These are phyloP conservation scores for Pisolithus sp. DNA, from an alignment of 768 basidiomycete species.

Conservation along the genomic window DNA sequence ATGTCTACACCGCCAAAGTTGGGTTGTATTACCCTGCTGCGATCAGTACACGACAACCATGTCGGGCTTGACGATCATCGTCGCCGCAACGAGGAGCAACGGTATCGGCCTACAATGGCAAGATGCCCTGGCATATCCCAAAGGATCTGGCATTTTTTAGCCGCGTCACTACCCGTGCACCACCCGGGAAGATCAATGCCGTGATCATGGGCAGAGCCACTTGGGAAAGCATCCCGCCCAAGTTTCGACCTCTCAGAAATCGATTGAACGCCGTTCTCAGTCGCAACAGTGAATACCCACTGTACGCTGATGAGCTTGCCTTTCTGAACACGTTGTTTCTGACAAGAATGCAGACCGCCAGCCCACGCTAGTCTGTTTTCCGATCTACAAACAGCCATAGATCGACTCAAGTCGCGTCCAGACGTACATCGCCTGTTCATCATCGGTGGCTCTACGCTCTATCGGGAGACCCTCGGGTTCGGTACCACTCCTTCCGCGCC, in stretches of 20 bases:
- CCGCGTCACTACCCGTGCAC: constrained; percentile 60
- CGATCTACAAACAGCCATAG: constrained; percentile 15
- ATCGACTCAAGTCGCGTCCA: constrained; percentile 6
- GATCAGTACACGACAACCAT: constrained; percentile 25
- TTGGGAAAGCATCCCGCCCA: constrained; percentile 92
- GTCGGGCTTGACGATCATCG: constrained; percentile 81
- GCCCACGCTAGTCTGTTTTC: constrained; percentile 17
- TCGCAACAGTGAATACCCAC: constrained; percentile 47
- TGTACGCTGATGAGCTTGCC: constrained; percentile 41
- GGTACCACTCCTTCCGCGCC: constrained; percentile 21
- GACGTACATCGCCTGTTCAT: constrained; percentile 62
- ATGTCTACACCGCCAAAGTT: not conserved
- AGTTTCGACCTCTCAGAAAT: constrained; percentile 72
- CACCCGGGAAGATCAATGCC: constrained; percentile 53
- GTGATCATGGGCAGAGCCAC: constrained; percentile 96
- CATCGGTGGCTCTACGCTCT: constrained; percentile 89
- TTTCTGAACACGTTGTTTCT: not conserved
- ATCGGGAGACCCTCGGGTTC: constrained; percentile 54
- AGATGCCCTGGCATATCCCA: constrained; percentile 84
- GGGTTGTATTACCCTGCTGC: not conserved
- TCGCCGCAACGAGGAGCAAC: constrained; percentile 81
- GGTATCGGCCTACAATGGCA: constrained; percentile 78
- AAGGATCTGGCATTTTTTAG: constrained; percentile 92
- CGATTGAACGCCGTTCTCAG: constrained; percentile 77
- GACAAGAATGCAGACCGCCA: constrained; percentile 9